Percentiles rank a stretch among this genome's conserved stretches.
phyloP scores from a whole-genome alignment of 139 green algal species.

The Mesostigma viride region DNA sequence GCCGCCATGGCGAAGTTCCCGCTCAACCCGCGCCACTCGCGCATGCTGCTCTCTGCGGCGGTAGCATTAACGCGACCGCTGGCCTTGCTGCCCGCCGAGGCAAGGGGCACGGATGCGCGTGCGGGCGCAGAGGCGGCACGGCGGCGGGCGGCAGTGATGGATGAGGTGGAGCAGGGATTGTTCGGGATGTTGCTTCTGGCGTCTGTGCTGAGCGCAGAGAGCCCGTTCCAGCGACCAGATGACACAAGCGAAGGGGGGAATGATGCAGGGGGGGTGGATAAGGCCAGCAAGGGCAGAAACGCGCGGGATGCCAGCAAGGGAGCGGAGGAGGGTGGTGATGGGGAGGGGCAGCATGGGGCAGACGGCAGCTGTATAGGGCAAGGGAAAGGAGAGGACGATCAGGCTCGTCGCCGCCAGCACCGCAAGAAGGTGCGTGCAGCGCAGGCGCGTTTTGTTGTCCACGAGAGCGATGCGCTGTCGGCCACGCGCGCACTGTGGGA shows the following conservation, averaged over 20 bases:
- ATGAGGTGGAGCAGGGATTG: no score
- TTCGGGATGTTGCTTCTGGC: conserved; percentile 50
- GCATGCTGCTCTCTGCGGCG: conserved; percentile 74
- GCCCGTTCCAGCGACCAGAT: conserved; percentile 51
- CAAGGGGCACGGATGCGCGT: no score
- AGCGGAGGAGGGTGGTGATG: not conserved
- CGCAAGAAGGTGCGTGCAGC: conserved; percentile 22
- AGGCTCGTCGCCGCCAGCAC: no score
- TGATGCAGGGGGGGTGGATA: not conserved
- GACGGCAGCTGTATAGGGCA: not conserved
- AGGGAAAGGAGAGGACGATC: conserved; percentile 19
- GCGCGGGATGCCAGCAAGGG: not conserved
- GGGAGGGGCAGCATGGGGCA: conserved; percentile 5
- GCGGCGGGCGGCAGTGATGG: no score
- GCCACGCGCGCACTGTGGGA: conserved; percentile 60
- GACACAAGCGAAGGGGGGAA: conserved; percentile 22
- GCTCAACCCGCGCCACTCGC: conserved; percentile 70
- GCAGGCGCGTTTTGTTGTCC: conserved; percentile 50
- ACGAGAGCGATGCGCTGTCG: conserved; percentile 64
- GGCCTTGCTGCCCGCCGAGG: not conserved
- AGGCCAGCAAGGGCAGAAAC: conserved; percentile 1
- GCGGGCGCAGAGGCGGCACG: no score
- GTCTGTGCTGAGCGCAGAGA: conserved; percentile 69
- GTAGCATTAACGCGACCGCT: not conserved
- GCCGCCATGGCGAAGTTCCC: conserved; percentile 72